phyloP scores from a whole-genome alignment of 768 basidiomycete species.

The Postia placenta region DNA sequence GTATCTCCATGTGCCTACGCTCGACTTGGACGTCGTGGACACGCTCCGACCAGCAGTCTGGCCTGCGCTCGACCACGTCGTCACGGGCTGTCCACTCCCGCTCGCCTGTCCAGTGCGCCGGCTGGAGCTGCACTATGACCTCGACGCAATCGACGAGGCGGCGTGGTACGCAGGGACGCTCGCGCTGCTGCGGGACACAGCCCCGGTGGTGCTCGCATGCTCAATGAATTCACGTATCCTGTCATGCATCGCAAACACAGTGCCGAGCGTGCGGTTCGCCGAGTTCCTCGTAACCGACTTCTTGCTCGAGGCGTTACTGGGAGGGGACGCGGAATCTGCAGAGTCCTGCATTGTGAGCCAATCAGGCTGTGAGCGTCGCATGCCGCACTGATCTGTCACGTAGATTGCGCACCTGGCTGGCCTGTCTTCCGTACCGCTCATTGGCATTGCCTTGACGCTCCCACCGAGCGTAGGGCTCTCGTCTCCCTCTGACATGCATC shows the following conservation, averaged over 20 bases:
- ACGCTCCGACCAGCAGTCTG: conserved; percentile 7
- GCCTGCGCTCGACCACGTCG: conserved; percentile 14
- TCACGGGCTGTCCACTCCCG: conserved; percentile 13
- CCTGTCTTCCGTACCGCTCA: background rate
- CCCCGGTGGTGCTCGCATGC: conserved; percentile 13
- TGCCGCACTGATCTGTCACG: background rate
- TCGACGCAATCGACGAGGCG: conserved; percentile 4
- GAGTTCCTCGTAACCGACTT: background rate
- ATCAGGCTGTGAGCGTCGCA: background rate
- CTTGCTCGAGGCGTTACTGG: background rate
- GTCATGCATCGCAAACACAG: background rate
- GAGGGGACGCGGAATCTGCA: background rate
- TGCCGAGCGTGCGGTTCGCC: background rate
- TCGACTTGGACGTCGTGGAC: conserved; percentile 13
- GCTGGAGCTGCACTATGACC: conserved; percentile 13
- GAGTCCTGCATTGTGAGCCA: background rate
- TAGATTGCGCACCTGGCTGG: background rate
- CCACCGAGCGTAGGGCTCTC: background rate
- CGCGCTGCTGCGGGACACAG: conserved; percentile 10
- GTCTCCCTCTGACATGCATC: background rate
- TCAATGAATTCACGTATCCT: background rate
- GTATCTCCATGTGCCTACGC: conserved; percentile 5
- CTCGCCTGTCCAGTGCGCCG: conserved; percentile 11
- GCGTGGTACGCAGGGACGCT: conserved; percentile 4
- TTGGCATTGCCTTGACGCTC: background rate